phyloP scores from a whole-genome alignment of 306 rosid genomes.

The Echinosophora koreensis region DNA sequence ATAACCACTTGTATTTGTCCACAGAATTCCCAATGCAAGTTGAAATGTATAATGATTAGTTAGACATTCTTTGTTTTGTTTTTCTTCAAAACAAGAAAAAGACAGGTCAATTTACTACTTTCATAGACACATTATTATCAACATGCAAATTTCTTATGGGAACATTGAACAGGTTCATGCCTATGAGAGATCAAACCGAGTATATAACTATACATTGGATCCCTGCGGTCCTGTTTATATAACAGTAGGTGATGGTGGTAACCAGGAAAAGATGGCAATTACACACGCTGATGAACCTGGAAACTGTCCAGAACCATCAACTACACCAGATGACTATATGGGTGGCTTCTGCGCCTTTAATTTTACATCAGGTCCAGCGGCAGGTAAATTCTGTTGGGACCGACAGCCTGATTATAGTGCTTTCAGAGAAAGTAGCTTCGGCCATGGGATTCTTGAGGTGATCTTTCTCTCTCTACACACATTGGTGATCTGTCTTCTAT shows the following conservation, averaged over 20 bases:
- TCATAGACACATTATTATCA: not conserved
- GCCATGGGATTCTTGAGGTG: constrained; percentile 97
- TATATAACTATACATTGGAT: constrained; percentile 88
- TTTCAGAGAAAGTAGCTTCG: constrained; percentile 91
- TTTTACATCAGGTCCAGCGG: constrained; percentile 88
- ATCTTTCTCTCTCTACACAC: constrained; percentile 35
- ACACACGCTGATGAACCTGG: constrained; percentile 87
- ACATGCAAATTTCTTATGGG: constrained; percentile 7
- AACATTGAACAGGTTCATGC: constrained; percentile 79
- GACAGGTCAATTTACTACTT: not conserved
- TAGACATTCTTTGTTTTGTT: not conserved
- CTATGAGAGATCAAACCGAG: constrained; percentile 90
- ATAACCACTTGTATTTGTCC: not conserved
- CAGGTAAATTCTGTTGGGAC: constrained; percentile 93
- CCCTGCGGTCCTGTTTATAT: constrained; percentile 85
- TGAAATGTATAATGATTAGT: not conserved
- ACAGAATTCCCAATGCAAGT: not conserved
- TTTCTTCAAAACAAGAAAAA: not conserved
- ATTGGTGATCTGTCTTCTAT: not conserved
- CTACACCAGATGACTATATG: constrained; percentile 60
- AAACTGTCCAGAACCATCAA: constrained; percentile 81
- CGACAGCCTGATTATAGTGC: constrained; percentile 91
- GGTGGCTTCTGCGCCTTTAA: constrained; percentile 83
- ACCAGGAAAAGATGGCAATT: constrained; percentile 82
- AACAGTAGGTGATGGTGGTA: constrained; percentile 89